phyloP scores from a whole-genome alignment of 768 basidiomycete species.

The Mycena rebaudengoi region DNA sequence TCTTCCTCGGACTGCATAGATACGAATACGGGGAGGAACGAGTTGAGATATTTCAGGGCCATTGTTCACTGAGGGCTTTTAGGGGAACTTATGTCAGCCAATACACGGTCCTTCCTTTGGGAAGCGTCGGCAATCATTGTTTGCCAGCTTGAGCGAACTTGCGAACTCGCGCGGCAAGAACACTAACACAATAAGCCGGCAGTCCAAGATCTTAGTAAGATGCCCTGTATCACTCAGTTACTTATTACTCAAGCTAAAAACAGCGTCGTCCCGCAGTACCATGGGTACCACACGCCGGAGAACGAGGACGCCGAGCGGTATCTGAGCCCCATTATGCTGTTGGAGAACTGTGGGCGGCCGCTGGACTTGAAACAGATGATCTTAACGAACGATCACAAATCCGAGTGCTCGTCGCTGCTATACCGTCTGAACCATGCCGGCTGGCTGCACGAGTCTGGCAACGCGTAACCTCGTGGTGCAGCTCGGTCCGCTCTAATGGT shows the following conservation, averaged over 20 bases:
- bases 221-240: conserved; percentile 51
- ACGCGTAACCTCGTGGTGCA: conserved; percentile 50
- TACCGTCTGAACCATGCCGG: conserved; percentile 44
- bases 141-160: no score
- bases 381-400: conserved; percentile 51
- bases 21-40: no score
- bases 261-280: conserved; percentile 69
- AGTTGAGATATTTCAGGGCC: no score
- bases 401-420: conserved; percentile 50
- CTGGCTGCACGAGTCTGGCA: conserved; percentile 49
- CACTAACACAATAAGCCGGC: no score
- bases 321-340: conserved; percentile 51
- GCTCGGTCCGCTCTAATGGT: conserved; percentile 39
- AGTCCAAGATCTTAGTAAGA: conserved; percentile 62
- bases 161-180: no score
- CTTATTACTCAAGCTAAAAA: conserved; percentile 54
- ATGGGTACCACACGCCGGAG: conserved; percentile 60
- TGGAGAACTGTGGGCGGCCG: conserved; percentile 51
- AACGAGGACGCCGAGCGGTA: conserved; percentile 25
- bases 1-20: no score
- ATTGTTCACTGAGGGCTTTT: no score
- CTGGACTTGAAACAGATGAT: conserved; percentile 34
- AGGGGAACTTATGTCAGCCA: no score
- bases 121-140: no score
- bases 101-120: no score